Evolutionary conservation across 257 asterid genomes (phyloP).

Genomic region (Gentiana straminea): DNA sequence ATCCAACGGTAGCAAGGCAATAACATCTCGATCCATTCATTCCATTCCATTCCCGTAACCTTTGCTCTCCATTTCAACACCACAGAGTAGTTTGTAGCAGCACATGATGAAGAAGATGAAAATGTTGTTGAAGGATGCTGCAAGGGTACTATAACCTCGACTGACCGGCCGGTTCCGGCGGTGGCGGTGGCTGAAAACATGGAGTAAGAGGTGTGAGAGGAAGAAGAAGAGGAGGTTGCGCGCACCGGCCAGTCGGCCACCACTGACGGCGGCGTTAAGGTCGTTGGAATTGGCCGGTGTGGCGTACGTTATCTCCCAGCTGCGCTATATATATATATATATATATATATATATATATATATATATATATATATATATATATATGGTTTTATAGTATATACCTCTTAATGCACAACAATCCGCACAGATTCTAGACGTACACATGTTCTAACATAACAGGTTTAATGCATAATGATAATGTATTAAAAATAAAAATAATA

Average conservation of each 20-base stretch:
- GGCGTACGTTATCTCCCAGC: conserved; percentile 33
- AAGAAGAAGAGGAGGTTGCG: conserved; percentile 6
- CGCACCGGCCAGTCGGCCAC: too few relatives aligned
- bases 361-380: too few relatives aligned
- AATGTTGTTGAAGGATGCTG: conserved; percentile 51
- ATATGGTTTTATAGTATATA: too few relatives aligned
- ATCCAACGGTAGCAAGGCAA: conserved; percentile 94
- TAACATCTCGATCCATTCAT: conserved; percentile 69
- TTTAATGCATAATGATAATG: too few relatives aligned
- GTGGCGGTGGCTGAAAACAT: not conserved
- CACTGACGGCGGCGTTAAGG: conserved; percentile 23
- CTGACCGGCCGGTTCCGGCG: conserved; percentile 28
- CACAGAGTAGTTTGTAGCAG: conserved; percentile 6
- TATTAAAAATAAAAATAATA: too few relatives aligned
- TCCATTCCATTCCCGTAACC: conserved; percentile 46
- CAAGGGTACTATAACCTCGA: conserved; percentile 47
- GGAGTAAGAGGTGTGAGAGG: conserved; percentile 5
- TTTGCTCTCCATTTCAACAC: conserved; percentile 47
- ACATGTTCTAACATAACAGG: too few relatives aligned
- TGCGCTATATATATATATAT: not conserved
- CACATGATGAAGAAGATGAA: conserved; percentile 10
- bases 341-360: too few relatives aligned
- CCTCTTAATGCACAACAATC: not conserved
- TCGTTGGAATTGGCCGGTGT: conserved; percentile 57
- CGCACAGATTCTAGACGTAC: not conserved